A percentile compares a stretch with the other conserved stretches of the same genome.
phyloP scores from a whole-genome alignment of 208 protist species.

The Leishmania major region DNA sequence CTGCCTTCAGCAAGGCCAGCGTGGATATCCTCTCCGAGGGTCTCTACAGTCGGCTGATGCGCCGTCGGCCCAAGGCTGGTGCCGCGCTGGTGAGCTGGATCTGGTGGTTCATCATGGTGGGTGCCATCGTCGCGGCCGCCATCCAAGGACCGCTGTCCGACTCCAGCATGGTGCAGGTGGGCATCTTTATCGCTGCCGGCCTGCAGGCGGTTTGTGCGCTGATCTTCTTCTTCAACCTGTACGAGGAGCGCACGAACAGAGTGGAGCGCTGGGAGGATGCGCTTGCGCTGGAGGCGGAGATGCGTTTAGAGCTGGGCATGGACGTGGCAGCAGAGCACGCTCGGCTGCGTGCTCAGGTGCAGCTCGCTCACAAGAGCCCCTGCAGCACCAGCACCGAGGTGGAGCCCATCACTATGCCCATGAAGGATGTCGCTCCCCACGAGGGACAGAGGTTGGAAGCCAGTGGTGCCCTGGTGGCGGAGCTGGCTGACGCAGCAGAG shows the following conservation, averaged over 20 bases:
- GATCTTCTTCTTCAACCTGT: conserved; percentile 70
- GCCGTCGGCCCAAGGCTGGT: conserved; percentile 42
- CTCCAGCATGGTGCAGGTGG: conserved; percentile 30
- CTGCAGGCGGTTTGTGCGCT: conserved; percentile 47
- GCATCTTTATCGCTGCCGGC: conserved; percentile 49
- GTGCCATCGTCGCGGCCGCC: conserved; percentile 38
- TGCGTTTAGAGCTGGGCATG: conserved; percentile 31
- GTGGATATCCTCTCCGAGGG: conserved; percentile 78
- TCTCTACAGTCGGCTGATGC: conserved; percentile 75
- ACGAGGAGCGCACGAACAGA: conserved; percentile 58
- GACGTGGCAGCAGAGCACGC: conserved; percentile 8
- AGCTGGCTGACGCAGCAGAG: neutral
- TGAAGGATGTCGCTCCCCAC: conserved; percentile 1
- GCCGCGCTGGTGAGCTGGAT: conserved; percentile 64
- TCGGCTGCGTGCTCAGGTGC: conserved; percentile 10
- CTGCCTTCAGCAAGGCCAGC: conserved; percentile 50
- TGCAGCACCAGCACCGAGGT: neutral
- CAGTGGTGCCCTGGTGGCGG: conserved; percentile 13
- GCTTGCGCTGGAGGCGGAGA: conserved; percentile 27
- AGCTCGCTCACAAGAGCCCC: too few species aligned
- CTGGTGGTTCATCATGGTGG: conserved; percentile 67
- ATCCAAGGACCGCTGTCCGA: conserved; percentile 68
- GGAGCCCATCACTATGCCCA: neutral
- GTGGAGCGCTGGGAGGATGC: conserved; percentile 53
- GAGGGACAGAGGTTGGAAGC: neutral